phyloP scores from a whole-genome alignment of 192 early-diverging fungal species.

The Funneliformis geosporum region DNA sequence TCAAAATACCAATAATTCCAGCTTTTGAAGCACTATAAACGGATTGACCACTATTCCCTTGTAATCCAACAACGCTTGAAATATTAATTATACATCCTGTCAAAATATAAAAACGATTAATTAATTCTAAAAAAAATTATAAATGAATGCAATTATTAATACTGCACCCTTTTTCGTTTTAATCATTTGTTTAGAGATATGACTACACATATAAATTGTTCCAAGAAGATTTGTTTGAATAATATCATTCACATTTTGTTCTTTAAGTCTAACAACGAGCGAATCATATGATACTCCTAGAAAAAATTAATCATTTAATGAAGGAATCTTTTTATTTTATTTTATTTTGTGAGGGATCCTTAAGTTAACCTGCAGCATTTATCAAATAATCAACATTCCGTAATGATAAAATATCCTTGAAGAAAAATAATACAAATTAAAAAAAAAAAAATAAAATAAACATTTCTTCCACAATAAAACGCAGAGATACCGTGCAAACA shows the following conservation, averaged over 20 bases:
- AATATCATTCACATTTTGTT: constrained; percentile 51
- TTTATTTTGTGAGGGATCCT: not conserved
- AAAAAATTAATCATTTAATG: constrained; percentile 28
- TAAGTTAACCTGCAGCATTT: constrained; percentile 54
- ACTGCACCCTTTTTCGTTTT: constrained; percentile 51
- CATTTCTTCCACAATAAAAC: not conserved
- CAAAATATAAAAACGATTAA: constrained; percentile 4
- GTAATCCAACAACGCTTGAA: constrained; percentile 75
- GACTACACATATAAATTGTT: constrained; percentile 61
- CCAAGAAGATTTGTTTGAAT: constrained; percentile 73
- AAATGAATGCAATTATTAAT: not conserved
- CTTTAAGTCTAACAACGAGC: constrained; percentile 49
- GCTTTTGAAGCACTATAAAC: constrained; percentile 87
- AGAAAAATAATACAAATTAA: not conserved
- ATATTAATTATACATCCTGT: constrained; percentile 82
- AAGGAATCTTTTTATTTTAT: constrained; percentile 1
- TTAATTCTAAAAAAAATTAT: not conserved
- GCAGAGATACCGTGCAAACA: constrained; percentile 42
- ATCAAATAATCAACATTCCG: constrained; percentile 44
- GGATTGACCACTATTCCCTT: constrained; percentile 70
- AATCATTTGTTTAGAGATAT: constrained; percentile 60
- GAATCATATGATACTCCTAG: constrained; percentile 58
- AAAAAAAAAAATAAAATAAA: not conserved
- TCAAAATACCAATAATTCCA: constrained; percentile 68
- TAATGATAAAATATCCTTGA: constrained; percentile 36